A percentile compares a stretch with the other conserved stretches of the same genome.
phyloP scores from a whole-genome alignment of 345 rosid species.

The Lepidium africanum region DNA sequence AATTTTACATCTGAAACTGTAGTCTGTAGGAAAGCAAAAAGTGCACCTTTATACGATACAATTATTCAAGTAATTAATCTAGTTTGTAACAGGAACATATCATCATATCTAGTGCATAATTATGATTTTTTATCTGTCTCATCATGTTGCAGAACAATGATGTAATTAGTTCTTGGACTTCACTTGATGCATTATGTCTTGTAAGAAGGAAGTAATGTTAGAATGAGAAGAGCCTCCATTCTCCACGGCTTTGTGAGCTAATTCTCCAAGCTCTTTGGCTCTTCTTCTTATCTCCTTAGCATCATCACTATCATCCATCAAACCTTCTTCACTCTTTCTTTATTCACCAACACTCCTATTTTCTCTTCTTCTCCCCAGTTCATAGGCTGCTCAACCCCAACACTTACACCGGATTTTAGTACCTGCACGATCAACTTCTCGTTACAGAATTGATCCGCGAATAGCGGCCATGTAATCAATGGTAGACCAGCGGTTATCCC shows the following conservation, averaged over 20 bases:
- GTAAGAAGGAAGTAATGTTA: neutral
- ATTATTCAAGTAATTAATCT: neutral
- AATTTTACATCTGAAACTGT: neutral
- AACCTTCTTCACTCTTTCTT: constrained; percentile 13
- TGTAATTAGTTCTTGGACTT: neutral
- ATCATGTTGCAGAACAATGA: neutral
- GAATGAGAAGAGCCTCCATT: constrained; percentile 32
- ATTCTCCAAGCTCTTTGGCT: constrained; percentile 29
- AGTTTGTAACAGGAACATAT: neutral
- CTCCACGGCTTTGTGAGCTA: constrained; percentile 28
- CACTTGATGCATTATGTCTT: neutral
- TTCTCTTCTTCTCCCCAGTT: constrained; percentile 29
- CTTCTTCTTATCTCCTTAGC: constrained; percentile 26
- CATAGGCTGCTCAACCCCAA: constrained; percentile 25
- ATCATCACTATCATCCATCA: constrained; percentile 28
- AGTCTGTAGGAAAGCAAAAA: neutral
- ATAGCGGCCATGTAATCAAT: constrained; percentile 32
- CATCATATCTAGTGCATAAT: too few species aligned
- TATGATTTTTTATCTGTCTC: neutral
- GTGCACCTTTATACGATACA: neutral
- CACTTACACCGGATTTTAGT: constrained; percentile 24
- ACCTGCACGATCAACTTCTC: constrained; percentile 34
- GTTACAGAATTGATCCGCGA: constrained; percentile 34
- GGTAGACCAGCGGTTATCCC: constrained; percentile 32
- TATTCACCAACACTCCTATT: constrained; percentile 16